Evolutionary conservation across 805 yeast species (phyloP).

Genomic region (Citeromyces nyonsensis): DNA sequence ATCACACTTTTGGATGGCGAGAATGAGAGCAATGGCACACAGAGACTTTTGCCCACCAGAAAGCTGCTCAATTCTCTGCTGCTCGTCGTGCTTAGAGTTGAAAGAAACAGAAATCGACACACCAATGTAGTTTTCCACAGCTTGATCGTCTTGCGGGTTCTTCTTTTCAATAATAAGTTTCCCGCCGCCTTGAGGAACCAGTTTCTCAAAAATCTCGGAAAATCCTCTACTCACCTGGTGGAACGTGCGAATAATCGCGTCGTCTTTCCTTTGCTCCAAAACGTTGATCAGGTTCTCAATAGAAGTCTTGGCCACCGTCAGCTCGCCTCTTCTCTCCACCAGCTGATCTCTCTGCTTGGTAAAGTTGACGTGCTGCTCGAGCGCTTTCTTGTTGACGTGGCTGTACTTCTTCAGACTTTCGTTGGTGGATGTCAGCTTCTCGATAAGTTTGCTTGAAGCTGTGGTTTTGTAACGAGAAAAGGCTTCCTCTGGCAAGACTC

Average conservation of each 20-base stretch:
- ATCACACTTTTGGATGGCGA: conserved; percentile 89
- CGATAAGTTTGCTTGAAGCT: conserved; percentile 35
- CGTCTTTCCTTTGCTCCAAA: conserved; percentile 64
- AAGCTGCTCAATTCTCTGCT: conserved; percentile 74
- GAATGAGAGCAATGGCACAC: conserved; percentile 88
- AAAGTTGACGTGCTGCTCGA: conserved; percentile 68
- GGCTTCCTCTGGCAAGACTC: conserved; percentile 83
- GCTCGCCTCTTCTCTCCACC: conserved; percentile 46
- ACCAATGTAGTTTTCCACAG: conserved; percentile 54
- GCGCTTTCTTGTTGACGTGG: conserved; percentile 80
- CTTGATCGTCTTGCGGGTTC: conserved; percentile 4
- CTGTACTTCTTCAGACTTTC: conserved; percentile 44
- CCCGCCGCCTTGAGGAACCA: conserved; percentile 80
- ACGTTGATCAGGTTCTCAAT: conserved; percentile 58
- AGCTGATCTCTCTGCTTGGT: conserved; percentile 59
- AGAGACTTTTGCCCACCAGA: conserved; percentile 95
- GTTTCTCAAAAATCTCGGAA: conserved; percentile 53
- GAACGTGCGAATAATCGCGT: conserved; percentile 71
- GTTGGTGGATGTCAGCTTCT: conserved; percentile 35
- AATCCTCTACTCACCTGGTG: conserved; percentile 63
- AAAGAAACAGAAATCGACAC: conserved; percentile 81
- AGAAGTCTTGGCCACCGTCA: conserved; percentile 54
- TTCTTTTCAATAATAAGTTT: conserved; percentile 18
- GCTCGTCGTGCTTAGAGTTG: conserved; percentile 75
- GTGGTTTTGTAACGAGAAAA: conserved; percentile 30